Evolutionary conservation across 176 grass and related monocot species (phyloP), one percentile per base, ranked within the genome.

Genomic region (Eragrostis nindensis): DNA sequence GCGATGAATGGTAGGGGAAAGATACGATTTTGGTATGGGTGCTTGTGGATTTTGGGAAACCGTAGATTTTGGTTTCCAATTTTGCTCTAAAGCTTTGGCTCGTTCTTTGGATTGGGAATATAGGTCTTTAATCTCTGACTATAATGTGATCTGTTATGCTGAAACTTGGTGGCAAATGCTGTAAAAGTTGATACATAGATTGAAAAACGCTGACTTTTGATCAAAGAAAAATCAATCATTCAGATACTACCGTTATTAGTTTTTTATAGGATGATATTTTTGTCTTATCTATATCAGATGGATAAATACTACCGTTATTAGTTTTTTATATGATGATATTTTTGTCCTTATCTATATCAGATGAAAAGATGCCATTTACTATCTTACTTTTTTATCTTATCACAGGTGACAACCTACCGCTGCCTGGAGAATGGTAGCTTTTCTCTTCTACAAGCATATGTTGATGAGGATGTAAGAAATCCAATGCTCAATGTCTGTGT

Each of bases 391-490:
- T 7, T 83, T 48, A 88, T 87, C 46, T 78, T 86, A n/a, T n/a
- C n/a, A 61, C 85, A 98, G 95, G 86, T 94, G 55, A 94, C 87
- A 54, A 66, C 88, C 46, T 98, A 94, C 80, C 87, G 88, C 9
- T 94, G 92, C 73, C 83, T 98, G 17, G 86, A 88, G 57, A 82
- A 91, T 67, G 95, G 95, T 49, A 77, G 88, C 2, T 59, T 98
- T 77, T 74, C 86, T 74, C 80, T 90, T 59, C 75, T 98, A 75
- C 95, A 98, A 89, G 66, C 87, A 29, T 98, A 94, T 21, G 17
- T 87, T 11, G 95, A 98, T 62, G 92, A 92, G 49, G 87, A 95
- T 89, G 95, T 98, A 91, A 78, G 76, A 50, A 66, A 78, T 80
- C 41, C 49, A 85, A 38, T 82, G 10, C 76, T 16, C 36, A 21